phyloP scores from a whole-genome alignment of 192 early-diverging fungal genomes.

The Coemansia sp. region DNA sequence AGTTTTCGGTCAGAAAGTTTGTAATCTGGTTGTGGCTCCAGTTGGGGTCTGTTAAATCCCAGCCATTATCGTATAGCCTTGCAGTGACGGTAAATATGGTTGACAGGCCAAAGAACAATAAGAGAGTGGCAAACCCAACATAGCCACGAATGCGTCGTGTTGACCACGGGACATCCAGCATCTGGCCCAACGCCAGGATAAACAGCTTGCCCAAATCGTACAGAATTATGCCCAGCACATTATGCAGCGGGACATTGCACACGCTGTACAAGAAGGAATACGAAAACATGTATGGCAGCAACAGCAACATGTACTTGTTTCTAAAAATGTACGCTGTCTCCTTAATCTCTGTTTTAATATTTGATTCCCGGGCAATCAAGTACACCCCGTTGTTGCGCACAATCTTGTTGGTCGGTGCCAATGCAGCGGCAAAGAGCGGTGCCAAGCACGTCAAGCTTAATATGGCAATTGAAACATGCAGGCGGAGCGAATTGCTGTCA shows the following conservation, averaged over 20 bases:
- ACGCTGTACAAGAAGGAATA: slow-evolving; percentile 36
- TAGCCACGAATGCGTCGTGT: slow-evolving; percentile 24
- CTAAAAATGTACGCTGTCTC: slow-evolving; percentile 17
- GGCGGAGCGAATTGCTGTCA: slow-evolving; percentile 12
- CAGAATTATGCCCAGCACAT: slow-evolving; percentile 25
- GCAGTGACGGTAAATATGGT: slow-evolving; percentile 12
- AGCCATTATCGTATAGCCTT: slow-evolving; percentile 8
- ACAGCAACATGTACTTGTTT: slow-evolving; percentile 25
- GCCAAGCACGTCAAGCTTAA: slow-evolving; percentile 27
- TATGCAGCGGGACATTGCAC: slow-evolving; percentile 27
- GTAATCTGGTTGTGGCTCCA: slow-evolving; percentile 11
- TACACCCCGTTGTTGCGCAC: slow-evolving; percentile 46
- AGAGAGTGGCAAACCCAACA: slow-evolving; percentile 11
- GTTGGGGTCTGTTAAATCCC: slow-evolving; percentile 7
- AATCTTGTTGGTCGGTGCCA: slow-evolving; percentile 31
- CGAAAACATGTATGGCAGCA: slow-evolving; percentile 32
- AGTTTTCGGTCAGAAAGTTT: slow-evolving; percentile 13
- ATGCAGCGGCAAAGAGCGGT: slow-evolving; percentile 22
- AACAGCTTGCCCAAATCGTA: slow-evolving; percentile 40
- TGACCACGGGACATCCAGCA: slow-evolving; percentile 39
- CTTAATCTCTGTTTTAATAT: slow-evolving; percentile 13
- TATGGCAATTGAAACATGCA: slow-evolving; percentile 17
- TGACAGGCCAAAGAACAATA: slow-evolving; percentile 17
- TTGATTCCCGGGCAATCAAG: slow-evolving; percentile 32
- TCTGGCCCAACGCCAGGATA: slow-evolving; percentile 30